A percentile compares a stretch with the other conserved stretches of the same genome.
phyloP scores from a whole-genome alignment of 192 early-diverging fungal species.

The Coemansia sp. region DNA sequence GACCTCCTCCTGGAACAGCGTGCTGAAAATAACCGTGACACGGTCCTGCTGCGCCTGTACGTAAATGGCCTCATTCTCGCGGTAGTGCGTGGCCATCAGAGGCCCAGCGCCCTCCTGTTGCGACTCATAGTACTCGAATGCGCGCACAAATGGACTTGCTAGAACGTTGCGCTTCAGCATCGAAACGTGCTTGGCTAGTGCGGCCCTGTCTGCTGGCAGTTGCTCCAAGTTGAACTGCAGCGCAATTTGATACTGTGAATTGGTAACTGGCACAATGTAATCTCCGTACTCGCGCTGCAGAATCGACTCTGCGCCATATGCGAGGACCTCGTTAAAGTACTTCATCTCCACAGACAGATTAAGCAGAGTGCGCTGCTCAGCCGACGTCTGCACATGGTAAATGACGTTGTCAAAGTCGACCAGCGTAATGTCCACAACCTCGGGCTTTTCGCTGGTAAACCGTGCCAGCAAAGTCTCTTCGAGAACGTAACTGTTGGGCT shows the following conservation, averaged over 20 bases:
- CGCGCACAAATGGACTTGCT: constrained; percentile 88
- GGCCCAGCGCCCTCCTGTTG: constrained; percentile 65
- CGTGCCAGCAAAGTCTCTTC: constrained; percentile 61
- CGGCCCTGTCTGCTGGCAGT: constrained; percentile 69
- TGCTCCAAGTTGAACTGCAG: constrained; percentile 77
- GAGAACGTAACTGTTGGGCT: constrained; percentile 55
- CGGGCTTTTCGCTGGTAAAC: constrained; percentile 64
- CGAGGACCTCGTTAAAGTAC: constrained; percentile 76
- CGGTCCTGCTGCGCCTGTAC: constrained; percentile 86
- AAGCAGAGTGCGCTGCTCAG: constrained; percentile 48
- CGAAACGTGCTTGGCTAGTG: constrained; percentile 74
- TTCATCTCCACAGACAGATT: constrained; percentile 77
- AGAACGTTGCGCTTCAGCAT: constrained; percentile 92
- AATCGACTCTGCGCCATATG: constrained; percentile 81
- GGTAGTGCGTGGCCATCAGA: constrained; percentile 90
- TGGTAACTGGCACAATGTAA: constrained; percentile 56
- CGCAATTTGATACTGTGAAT: constrained; percentile 74
- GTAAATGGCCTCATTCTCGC: constrained; percentile 91
- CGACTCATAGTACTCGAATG: constrained; percentile 79
- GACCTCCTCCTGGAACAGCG: constrained; percentile 95
- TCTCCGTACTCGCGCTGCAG: constrained; percentile 77
- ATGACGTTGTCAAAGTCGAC: constrained; percentile 97
- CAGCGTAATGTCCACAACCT: constrained; percentile 69
- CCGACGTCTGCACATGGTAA: constrained; percentile 73
- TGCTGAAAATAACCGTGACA: constrained; percentile 96